phyloP scores from a whole-genome alignment of 2,329 filamentous ascomycete species.

The Cryphonectria carpinicola region DNA sequence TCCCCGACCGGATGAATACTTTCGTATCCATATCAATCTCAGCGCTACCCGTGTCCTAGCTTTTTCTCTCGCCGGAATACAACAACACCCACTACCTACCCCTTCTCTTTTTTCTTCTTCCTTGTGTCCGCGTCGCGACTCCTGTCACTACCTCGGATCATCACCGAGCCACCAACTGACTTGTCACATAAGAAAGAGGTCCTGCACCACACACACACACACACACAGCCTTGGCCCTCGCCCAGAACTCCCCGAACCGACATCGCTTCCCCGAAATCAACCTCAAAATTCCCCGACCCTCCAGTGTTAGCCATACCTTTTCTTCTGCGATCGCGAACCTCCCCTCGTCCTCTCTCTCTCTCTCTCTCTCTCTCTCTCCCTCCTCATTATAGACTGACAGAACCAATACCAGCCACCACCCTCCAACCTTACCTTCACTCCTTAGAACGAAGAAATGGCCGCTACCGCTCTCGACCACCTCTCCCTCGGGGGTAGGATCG shows the following conservation, averaged over 20 bases:
- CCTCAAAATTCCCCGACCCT: not conserved
- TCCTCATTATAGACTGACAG: slow-evolving; percentile 1
- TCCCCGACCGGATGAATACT: slow-evolving; percentile 6
- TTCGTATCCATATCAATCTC: slow-evolving; percentile 9
- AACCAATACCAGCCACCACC: not conserved
- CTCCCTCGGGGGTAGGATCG: slow-evolving; percentile 71
- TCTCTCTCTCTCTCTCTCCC: not conserved
- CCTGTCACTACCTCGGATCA: slow-evolving; percentile 22
- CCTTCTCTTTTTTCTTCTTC: slow-evolving; percentile 2
- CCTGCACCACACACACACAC: not conserved
- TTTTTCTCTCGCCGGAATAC: slow-evolving; percentile 29
- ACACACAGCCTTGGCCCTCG: slow-evolving; percentile 1
- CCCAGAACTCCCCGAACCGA: not conserved
- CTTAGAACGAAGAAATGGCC: slow-evolving; percentile 49
- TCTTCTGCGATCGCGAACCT: not conserved
- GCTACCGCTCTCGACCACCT: slow-evolving; percentile 84
- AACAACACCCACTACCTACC: slow-evolving; percentile 22
- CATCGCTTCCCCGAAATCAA: not conserved
- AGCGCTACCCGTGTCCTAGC: slow-evolving; percentile 22
- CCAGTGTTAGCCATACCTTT: slow-evolving; percentile 13
- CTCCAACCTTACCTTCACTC: slow-evolving; percentile 1
- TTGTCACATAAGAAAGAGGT: not conserved
- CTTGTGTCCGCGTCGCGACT: slow-evolving; percentile 17
- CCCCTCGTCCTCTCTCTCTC: not conserved
- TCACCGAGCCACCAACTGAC: slow-evolving; percentile 20